Evolutionary conservation across 2,329 filamentous ascomycete genomes (phyloP).

Genomic region (Xylariaceae sp.): DNA sequence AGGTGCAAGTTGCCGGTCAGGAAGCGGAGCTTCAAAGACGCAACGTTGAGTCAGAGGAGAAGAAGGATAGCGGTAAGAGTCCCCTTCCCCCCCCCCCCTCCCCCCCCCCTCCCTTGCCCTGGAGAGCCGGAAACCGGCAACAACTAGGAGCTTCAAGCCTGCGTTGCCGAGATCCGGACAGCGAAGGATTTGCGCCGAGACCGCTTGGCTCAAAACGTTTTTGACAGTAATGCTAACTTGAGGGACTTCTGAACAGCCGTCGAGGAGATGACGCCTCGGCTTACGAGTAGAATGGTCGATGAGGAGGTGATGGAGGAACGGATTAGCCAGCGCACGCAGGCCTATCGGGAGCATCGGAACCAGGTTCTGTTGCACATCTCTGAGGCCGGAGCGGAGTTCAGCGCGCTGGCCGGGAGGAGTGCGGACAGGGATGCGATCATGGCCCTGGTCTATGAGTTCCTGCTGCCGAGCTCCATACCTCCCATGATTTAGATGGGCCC

Average conservation of each 20-base stretch:
- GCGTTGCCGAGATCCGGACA: not conserved
- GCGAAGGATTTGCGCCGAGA: conserved; percentile 6
- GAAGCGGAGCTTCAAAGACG: not conserved
- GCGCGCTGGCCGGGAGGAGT: conserved; percentile 2
- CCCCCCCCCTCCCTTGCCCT: not conserved
- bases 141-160: conserved; percentile 5
- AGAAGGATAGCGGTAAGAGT: not conserved
- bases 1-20: not conserved
- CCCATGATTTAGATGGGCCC: not conserved
- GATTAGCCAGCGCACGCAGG: conserved; percentile 15
- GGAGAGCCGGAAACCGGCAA: not conserved
- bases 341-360: conserved; percentile 19
- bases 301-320: conserved; percentile 18
- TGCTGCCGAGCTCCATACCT: conserved; percentile 1
- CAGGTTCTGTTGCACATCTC: conserved; percentile 17
- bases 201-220: conserved; percentile 4
- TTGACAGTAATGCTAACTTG: not conserved
- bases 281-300: conserved; percentile 9
- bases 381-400: conserved; percentile 3
- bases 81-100: not conserved
- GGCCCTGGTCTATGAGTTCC: conserved; percentile 9
- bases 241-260: conserved; percentile 11
- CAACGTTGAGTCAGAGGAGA: not conserved
- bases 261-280: conserved; percentile 7
- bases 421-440: conserved; percentile 10